Evolutionary conservation across 140 eudicot genomes (phyloP), one percentile per base, ranked within the genome.

Genomic region (Bidens hawaiensis): DNA sequence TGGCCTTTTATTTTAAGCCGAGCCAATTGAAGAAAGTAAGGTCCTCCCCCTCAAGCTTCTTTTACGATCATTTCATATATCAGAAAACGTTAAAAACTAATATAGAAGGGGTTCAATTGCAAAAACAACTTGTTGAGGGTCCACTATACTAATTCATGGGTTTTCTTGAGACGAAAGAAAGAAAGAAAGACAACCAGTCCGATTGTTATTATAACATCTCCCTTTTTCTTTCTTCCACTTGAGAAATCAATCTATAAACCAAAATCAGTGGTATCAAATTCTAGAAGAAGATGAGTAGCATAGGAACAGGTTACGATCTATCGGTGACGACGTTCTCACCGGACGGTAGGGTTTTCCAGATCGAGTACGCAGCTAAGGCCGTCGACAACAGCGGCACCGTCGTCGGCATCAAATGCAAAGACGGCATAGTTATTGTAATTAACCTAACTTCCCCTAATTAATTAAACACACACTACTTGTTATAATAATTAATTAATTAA

Each of bases 241-340:
- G 19, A 30, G 1, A 36, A 11, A 36, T 36, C 13, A 11, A 13
- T 40, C 31, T 33, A 68, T 13, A 43, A 48, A 48, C 54, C 43
- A 34, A 38, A 70, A 66, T 36, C 62, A 66, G 52, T 2, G 25
- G 64, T 36, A 64, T 64, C 52, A 62, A 30, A 25, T 13, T 23
- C 4, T 8, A 51, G n/a, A 47, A 47, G 18, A 79, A 61, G 21
- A 91, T 91, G 97, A 85, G 94, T 58, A 90, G 96, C 87, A 90
- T 90, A 68, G 97, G 97, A 19, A 90, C 97, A 7, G 96, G 98
- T 3, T 90, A 90, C 76, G 97, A 90, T 76, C 84, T 90, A 2
- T 90, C 97, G 19, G 97, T 90, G 38, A 90, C 97, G 17, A 90
- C 97, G 10, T 90, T 87, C 81, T 90, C 97, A n/a, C 97, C 97